Evolutionary conservation across 306 rosid genomes (phyloP), one percentile per base, ranked within the genome.

Genomic region (Vachellia collinsii): DNA sequence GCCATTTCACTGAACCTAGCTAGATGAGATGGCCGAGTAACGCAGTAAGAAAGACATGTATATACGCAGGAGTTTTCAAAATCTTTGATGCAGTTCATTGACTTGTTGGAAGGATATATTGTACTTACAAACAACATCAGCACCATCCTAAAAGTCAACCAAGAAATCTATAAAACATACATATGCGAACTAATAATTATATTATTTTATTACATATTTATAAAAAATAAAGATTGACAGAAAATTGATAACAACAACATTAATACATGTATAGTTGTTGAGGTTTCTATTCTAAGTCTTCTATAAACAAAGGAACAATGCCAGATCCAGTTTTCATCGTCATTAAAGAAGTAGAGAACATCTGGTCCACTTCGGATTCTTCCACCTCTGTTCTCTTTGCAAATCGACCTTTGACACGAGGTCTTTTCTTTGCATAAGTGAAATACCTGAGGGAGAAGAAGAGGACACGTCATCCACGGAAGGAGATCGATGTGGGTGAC

Each of bases 341-440:
- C 76, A 90, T 89, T 17, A 91, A 83, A 6, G 96, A 0, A 75
- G 92, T 62, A 70, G 98, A 88, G 86, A 91, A 91, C 88, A 90
- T 88, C 82, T 87, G 97, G 65, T 93, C 99, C 36, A 91, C 90
- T 79, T 94, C 92, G 16, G 89, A 88, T 29, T 29, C 34, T 61
- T 91, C 96, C 9, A 81, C 81, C 56, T 91, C 90, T 0, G 92
- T 90, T 80, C 97, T 69, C 81, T 91, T 95, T 0, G 97, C 99
- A 4, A 95, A 95, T 53, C 99, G 89, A 73, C 99, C 99, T 70
- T 95, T 95, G 81, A 95, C 92, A 0, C 99, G 90, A 0, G 98
- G 99, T 25, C 99, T 80, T 44, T 97, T 95, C 78, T 95, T 98
- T 9, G 99, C 99, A 66, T 95, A 95, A 47, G 99, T 23, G 93